Conservation (phyloP, 306 rosid genomes). For the Lagenaria siceraria region DNA sequence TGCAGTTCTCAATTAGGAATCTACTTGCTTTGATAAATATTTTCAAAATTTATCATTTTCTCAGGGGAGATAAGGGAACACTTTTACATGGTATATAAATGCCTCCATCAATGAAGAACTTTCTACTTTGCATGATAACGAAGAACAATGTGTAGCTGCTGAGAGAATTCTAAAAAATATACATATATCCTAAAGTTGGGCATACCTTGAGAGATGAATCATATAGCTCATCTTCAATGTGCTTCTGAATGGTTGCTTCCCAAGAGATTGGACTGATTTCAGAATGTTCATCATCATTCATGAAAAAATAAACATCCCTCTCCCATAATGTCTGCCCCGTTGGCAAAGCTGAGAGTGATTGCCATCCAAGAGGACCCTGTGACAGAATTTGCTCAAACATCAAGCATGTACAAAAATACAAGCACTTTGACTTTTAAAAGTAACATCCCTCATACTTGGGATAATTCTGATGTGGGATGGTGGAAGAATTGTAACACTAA, state of each 20-base stretch:
- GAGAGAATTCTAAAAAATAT: neutral
- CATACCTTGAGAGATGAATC: constrained; percentile 62
- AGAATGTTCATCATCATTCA: constrained; percentile 47
- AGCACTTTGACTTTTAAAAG: neutral
- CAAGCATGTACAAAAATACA: constrained; percentile 11
- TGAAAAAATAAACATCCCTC: constrained; percentile 55
- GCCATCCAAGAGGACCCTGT: constrained; percentile 98
- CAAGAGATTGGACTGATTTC: constrained; percentile 74
- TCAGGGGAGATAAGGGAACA: neutral
- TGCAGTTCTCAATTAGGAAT: neutral
- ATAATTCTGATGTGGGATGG: neutral
- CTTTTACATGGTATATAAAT: neutral
- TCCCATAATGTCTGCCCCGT: constrained; percentile 47
- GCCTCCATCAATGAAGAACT: neutral
- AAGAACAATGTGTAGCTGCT: neutral
- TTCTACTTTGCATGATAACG: neutral
- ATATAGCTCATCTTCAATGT: constrained; percentile 79
- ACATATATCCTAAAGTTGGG: neutral
- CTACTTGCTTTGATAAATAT: neutral
- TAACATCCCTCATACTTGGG: neutral
- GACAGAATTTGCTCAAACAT: constrained; percentile 24
- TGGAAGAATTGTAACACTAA: neutral
- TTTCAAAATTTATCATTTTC: neutral
- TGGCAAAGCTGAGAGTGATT: constrained; percentile 56
- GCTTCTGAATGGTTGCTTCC: constrained; percentile 90